Evolutionary conservation across 768 basidiomycete species (phyloP), one percentile per base, ranked within the genome.

Genomic region (Leccinum barrowsii): DNA sequence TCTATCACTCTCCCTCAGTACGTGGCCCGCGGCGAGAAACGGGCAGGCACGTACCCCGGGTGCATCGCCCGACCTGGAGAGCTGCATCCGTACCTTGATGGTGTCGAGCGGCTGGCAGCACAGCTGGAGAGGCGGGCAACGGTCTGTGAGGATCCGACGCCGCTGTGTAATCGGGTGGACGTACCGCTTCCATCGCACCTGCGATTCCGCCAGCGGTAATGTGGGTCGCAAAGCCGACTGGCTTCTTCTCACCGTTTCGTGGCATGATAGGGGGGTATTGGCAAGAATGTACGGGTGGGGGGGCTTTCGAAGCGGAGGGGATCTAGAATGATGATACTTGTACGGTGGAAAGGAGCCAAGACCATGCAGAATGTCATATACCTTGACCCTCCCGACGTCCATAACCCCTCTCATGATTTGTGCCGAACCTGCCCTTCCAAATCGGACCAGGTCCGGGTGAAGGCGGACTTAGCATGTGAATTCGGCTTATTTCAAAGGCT

Each of bases 81-180:
- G 86, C 77, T 99, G 97, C 97, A 99, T 99, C n/a, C 97, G 92
- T 65, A 98, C 96, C 78, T 98, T 98, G 80, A 98, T 98, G 24
- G 97, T 98, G 73, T 99, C 97, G 47, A 98, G 85, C 11, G 94
- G 94, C 70, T 96, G 94, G 73, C 94, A 96, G 68, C 73, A 80
- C 59, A 92, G 71, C 90, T 92, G 49, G 26, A 40, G 28, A 24
- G 42, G 22, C 17, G 5, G 42, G 56, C 35, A 35, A 53, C 11
- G 22, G 17, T 4, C 47, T 11, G 30, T 63, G 56, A 63, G 62
- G 26, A n/a, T 46, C 42, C 17, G 4, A 24, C 28, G 7, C 35
- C 19, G 49, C 22, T 53, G 56, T 7, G 46, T 37, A 7, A 5
- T 5, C 13, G 7, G 32, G 44, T 35, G 37, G 13, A 55, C 88